A percentile compares a stretch with the other conserved stretches of the same genome.
Conservation (phyloP, 2,329 filamentous ascomycete genomes). For the Hypomyces perniciosus region DNA sequence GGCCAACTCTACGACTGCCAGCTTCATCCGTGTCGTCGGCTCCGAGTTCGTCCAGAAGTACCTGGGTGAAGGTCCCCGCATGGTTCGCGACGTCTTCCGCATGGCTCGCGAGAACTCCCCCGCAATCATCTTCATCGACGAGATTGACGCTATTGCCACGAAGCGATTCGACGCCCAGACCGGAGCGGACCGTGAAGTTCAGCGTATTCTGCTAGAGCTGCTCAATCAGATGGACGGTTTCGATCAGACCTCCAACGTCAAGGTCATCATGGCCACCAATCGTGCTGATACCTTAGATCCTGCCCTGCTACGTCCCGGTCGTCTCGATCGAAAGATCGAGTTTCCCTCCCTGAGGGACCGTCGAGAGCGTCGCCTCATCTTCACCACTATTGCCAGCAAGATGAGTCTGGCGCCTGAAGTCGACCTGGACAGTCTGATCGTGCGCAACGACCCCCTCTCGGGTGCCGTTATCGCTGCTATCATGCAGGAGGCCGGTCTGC, state of each 20-base stretch:
- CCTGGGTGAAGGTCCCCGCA: conserved; percentile 91
- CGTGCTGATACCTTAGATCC: conserved; percentile 95
- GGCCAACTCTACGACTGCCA: conserved; percentile 95
- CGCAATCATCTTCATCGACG: conserved; percentile 98
- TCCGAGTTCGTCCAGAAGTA: conserved; percentile 99
- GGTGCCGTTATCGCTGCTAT: conserved; percentile 96
- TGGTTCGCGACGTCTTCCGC: conserved; percentile 98
- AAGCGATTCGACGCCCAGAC: conserved; percentile 99
- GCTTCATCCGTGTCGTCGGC: conserved; percentile 95
- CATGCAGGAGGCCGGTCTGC: conserved; percentile 96
- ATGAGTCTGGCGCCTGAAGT: conserved; percentile 97
- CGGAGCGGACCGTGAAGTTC: conserved; percentile 93
- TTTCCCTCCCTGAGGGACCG: conserved; percentile 93
- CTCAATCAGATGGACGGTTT: conserved; percentile 99
- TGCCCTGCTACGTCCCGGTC: conserved; percentile 86
- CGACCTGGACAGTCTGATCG: conserved; percentile 91
- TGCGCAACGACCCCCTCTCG: conserved; percentile 90
- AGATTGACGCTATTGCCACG: conserved; percentile 97
- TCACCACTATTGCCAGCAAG: conserved; percentile 91
- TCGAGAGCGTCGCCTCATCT: conserved; percentile 91
- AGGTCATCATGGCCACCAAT: conserved; percentile 99
- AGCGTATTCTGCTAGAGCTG: conserved; percentile 94
- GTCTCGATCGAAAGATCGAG: conserved; percentile 96
- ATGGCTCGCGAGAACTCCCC: conserved; percentile 99
- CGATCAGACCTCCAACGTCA: conserved; percentile 97